These are phyloP conservation scores for Lachnellula hyalina DNA, from an alignment of 2,329 filamentous ascomycete species.

Conservation along the genomic window DNA sequence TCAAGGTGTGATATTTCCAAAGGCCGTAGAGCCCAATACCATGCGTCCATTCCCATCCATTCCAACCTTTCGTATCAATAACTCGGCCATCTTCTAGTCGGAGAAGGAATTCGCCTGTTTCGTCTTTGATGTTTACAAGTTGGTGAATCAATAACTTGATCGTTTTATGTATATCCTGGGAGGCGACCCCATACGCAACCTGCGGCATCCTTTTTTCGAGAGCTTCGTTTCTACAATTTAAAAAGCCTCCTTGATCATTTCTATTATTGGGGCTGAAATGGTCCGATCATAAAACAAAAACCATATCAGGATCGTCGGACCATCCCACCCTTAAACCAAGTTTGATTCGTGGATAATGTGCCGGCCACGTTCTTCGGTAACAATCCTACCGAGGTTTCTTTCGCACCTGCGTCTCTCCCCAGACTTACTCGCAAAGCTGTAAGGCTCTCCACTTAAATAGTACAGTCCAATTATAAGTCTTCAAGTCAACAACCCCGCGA, in stretches of 20 bases:
- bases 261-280: background rate
- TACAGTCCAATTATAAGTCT: background rate
- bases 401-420: background rate
- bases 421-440: background rate
- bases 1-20: slow-evolving; percentile 75
- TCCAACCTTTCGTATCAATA: slow-evolving; percentile 71
- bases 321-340: slow-evolving; percentile 3
- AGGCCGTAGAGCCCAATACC: slow-evolving; percentile 75
- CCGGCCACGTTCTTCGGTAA: background rate
- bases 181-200: background rate
- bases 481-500: background rate
- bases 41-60: slow-evolving; percentile 80
- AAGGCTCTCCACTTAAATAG: background rate
- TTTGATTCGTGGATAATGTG: background rate
- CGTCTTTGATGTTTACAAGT: slow-evolving; percentile 72
- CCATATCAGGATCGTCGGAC: background rate
- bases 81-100: slow-evolving; percentile 66
- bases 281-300: background rate
- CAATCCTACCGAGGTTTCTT: background rate
- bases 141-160: slow-evolving; percentile 6
- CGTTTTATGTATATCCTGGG: slow-evolving; percentile 5
- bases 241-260: too few species aligned
- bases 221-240: too few species aligned
- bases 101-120: slow-evolving; percentile 67
- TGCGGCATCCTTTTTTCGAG: slow-evolving; percentile 1